Evolutionary conservation across 2,329 filamentous ascomycete species (phyloP), one percentile per base, ranked within the genome.

Genomic region (Fusarium circinatum): DNA sequence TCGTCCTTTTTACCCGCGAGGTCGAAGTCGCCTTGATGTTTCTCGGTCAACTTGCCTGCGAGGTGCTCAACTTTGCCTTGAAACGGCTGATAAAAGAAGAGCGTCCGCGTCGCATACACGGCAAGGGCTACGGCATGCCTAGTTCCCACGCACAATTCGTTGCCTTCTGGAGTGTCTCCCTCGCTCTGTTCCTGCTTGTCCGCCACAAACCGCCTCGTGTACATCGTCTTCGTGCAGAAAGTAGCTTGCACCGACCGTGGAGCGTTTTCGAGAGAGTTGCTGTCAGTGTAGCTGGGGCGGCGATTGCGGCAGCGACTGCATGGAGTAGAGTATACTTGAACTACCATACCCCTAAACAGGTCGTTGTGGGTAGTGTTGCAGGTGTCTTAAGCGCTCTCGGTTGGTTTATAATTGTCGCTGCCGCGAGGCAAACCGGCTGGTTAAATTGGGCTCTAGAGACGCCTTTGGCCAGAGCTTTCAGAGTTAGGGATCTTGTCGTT

Each of bases 61-160:
- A 99, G 82, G 95, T 89, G 34, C 85, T 97, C 78, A 99, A 99
- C 84, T 98, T 97, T 82, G 84, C 87, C 8, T 86, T 99, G 55
- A 99, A 99, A 86, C 90, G 96, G 32, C 86, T 94, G 71, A 96
- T 99, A 82, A 96, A 96, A 80, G 94, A 98, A 83, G 94, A 98
- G 82, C 89, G 96, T 56, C 96, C 96, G 34, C 89, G 87, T 71
- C 92, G 92, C 90, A 92, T 86, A 87, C 91, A 95, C 79, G 95
- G 94, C 63, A 97, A 97, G 82, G 96, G 96, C 73, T 99, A 99
- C 80, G 97, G 96, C 77, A 99, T 99, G 97, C 96, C 96, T 60
- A 88, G 86, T 49, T 98, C 95, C 42, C 96, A 99, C 84, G 93
- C 96, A 14, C 96, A 99, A 85, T 99, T 98, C 81, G 93, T 96